Evolutionary conservation across 768 basidiomycete species (phyloP).

Genomic region (Mycena alexandri): DNA sequence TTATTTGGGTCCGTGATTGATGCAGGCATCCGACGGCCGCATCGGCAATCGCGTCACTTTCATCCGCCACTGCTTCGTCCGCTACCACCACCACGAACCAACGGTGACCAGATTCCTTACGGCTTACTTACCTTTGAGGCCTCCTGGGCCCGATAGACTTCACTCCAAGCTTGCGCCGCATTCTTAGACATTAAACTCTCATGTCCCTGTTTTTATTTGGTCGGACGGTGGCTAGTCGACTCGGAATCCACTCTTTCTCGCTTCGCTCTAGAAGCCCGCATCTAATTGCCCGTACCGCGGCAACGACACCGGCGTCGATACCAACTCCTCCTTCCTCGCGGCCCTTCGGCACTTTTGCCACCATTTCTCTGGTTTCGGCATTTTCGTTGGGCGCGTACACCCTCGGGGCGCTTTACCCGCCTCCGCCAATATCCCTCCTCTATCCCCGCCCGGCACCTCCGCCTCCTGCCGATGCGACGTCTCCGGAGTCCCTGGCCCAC

Average conservation of each 20-base stretch:
- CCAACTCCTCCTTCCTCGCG: background rate
- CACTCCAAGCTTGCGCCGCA: no score
- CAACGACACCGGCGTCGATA: background rate
- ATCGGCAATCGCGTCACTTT: no score
- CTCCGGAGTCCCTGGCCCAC: slow-evolving; percentile 69
- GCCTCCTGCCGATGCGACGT: slow-evolving; percentile 66
- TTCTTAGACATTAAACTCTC: no score
- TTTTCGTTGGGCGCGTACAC: slow-evolving; percentile 58
- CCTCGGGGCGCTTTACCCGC: slow-evolving; percentile 81
- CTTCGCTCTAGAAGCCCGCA: background rate
- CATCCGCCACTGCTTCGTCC: no score
- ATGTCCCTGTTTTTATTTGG: background rate
- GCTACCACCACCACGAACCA: no score
- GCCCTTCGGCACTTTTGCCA: slow-evolving; percentile 31
- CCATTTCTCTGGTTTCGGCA: slow-evolving; percentile 42
- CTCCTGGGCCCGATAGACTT: no score
- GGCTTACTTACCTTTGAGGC: no score
- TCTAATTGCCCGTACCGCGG: background rate
- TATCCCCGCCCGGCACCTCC: slow-evolving; percentile 85
- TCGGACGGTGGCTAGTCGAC: background rate
- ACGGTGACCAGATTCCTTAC: no score
- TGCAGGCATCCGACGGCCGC: no score
- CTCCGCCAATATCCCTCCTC: slow-evolving; percentile 71
- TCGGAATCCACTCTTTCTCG: background rate
- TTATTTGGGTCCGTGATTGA: no score